Evolutionary conservation across 768 basidiomycete species (phyloP).

Genomic region (Albatrellus ellisii): DNA sequence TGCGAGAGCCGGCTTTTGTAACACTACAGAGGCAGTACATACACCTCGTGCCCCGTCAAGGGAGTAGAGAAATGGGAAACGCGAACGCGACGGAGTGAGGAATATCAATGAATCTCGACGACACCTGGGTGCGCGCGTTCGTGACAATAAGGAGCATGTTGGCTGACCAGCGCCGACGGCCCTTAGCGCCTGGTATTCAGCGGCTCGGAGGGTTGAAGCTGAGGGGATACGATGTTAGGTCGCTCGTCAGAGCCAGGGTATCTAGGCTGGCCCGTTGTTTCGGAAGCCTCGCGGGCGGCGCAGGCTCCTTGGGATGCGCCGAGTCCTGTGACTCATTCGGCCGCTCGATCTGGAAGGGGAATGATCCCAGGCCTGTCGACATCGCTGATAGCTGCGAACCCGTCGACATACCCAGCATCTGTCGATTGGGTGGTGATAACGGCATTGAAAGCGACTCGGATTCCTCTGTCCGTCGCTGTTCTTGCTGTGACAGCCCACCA

Average conservation of each 20-base stretch:
- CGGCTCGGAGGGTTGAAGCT: conserved; percentile 39
- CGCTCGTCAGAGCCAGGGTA: conserved; percentile 71
- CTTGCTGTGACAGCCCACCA: too few relatives aligned
- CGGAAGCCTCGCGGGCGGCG: conserved; percentile 12
- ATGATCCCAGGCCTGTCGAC: conserved; percentile 71
- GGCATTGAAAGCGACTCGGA: conserved; percentile 1
- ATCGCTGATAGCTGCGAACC: conserved; percentile 67
- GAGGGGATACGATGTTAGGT: conserved; percentile 74
- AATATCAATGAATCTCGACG: background rate
- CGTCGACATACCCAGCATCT: conserved; percentile 56
- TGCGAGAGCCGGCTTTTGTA: background rate
- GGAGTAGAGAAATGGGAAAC: background rate
- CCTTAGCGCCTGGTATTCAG: conserved; percentile 4
- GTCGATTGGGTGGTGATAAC: conserved; percentile 39
- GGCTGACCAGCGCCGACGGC: background rate
- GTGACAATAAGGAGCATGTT: background rate
- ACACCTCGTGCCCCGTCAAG: background rate
- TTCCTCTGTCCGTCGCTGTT: conserved; percentile 17
- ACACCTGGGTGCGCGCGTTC: too few relatives aligned
- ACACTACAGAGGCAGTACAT: background rate
- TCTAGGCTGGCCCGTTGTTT: conserved; percentile 75
- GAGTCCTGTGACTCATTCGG: conserved; percentile 19
- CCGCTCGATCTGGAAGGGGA: conserved; percentile 78
- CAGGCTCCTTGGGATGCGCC: too few relatives aligned
- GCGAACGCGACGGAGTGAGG: background rate